phyloP scores from a whole-genome alignment of 75 land plant species.

The Sequoia sempervirens region DNA sequence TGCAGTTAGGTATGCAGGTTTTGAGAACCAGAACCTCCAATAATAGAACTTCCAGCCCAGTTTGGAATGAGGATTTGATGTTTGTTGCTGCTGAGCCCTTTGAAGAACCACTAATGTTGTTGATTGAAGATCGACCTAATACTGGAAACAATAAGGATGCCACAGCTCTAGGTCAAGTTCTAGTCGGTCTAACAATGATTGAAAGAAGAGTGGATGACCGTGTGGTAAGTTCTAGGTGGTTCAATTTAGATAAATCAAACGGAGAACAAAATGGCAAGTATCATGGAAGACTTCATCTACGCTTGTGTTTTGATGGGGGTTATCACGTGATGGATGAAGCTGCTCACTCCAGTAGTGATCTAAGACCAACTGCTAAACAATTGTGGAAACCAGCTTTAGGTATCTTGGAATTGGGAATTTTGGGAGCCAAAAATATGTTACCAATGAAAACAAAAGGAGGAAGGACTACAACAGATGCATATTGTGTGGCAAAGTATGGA shows the following conservation, averaged over 20 bases:
- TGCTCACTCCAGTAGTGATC: slow-evolving; percentile 48
- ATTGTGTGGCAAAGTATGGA: slow-evolving; percentile 79
- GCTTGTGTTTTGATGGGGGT: slow-evolving; percentile 66
- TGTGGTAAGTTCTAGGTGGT: slow-evolving; percentile 57
- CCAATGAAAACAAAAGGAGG: slow-evolving; percentile 66
- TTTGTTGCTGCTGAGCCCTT: slow-evolving; percentile 76
- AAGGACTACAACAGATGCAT: slow-evolving; percentile 51
- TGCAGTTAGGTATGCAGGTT: slow-evolving; percentile 58
- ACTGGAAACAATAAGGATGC: slow-evolving; percentile 15
- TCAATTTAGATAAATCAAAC: slow-evolving; percentile 22
- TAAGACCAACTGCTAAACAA: slow-evolving; percentile 64
- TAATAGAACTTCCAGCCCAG: slow-evolving; percentile 35
- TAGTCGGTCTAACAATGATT: slow-evolving; percentile 36
- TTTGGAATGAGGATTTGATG: slow-evolving; percentile 73
- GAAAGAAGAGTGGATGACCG: slow-evolving; percentile 77
- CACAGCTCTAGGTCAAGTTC: slow-evolving; percentile 32
- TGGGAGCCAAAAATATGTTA: slow-evolving; percentile 47
- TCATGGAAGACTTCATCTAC: slow-evolving; percentile 46
- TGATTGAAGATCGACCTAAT: slow-evolving; percentile 33
- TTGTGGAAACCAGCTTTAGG: slow-evolving; percentile 69
- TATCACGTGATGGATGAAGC: slow-evolving; percentile 85
- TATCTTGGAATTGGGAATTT: slow-evolving; percentile 61
- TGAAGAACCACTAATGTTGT: slow-evolving; percentile 34
- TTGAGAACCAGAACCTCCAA: slow-evolving; percentile 35
- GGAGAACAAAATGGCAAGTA: slow-evolving; percentile 12